These are phyloP conservation scores for Cenchrus fungigraminus DNA, from an alignment of 176 grass and related monocot genomes.

Conservation along the genomic window DNA sequence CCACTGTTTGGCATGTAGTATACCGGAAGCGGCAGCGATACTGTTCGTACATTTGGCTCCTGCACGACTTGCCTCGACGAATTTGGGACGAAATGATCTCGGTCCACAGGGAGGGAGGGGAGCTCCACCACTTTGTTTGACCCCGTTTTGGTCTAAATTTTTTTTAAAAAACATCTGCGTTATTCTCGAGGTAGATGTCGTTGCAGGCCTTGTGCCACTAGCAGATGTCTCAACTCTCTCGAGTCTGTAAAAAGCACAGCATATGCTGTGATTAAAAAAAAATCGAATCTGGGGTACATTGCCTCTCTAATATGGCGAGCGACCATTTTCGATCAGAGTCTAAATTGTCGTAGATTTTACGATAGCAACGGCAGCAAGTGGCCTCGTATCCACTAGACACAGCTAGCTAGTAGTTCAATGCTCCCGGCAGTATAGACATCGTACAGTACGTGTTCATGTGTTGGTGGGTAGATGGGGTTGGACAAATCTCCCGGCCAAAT, in stretches of 20 bases:
- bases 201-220: slow-evolving; percentile 14
- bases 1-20: not conserved
- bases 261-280: not conserved
- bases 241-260: not conserved
- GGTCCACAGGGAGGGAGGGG: not conserved
- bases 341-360: slow-evolving; percentile 12
- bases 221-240: not conserved
- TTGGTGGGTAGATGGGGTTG: not conserved
- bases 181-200: slow-evolving; percentile 20
- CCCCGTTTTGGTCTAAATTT: not conserved
- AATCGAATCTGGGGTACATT: not conserved
- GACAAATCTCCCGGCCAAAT: slow-evolving; percentile 28
- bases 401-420: slow-evolving; percentile 25
- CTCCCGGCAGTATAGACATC: not conserved
- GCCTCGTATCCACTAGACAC: not conserved
- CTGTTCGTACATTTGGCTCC: not conserved
- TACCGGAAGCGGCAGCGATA: not conserved
- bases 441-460: slow-evolving; percentile 27
- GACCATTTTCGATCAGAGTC: not conserved
- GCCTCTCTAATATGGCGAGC: not conserved
- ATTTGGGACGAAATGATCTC: slow-evolving; percentile 24
- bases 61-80: slow-evolving; percentile 9
- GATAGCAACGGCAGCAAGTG: not conserved
- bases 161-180: not conserved
- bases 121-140: not conserved